Conservation (phyloP, 2,329 filamentous ascomycete species). For the Aspergillus sp. region DNA sequence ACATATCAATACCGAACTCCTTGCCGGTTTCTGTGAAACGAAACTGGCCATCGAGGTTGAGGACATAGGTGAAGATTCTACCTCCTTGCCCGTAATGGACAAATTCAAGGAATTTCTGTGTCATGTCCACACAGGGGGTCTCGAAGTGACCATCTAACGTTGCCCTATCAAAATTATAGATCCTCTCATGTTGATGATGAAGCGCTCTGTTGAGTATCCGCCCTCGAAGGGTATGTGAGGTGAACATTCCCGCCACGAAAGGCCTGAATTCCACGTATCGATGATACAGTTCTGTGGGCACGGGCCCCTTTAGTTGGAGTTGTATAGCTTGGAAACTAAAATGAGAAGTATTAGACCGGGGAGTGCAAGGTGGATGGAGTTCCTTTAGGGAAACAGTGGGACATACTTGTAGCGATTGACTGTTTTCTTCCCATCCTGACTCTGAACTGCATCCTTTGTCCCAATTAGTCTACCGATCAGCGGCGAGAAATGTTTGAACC, state of each 20-base stretch:
- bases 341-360: conserved; percentile 10
- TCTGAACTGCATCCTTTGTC: conserved; percentile 65
- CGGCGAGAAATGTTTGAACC: conserved; percentile 83
- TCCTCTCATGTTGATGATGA: conserved; percentile 82
- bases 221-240: conserved; percentile 72
- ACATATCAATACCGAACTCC: conserved; percentile 88
- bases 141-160: conserved; percentile 72
- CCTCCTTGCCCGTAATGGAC: conserved; percentile 83
- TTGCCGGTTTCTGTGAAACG: conserved; percentile 95
- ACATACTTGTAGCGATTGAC: conserved; percentile 75
- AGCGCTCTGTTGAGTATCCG: conserved; percentile 79
- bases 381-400: not conserved
- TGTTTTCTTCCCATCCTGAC: conserved; percentile 52
- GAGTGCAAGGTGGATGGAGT: not conserved
- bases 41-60: conserved; percentile 82
- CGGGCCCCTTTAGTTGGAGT: conserved; percentile 80
- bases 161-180: conserved; percentile 82
- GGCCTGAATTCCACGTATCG: conserved; percentile 91
- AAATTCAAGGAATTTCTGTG: conserved; percentile 79
- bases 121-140: conserved; percentile 67
- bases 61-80: conserved; percentile 85
- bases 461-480: conserved; percentile 81
- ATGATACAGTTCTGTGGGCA: conserved; percentile 79
- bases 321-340: conserved; percentile 89
- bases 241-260: conserved; percentile 88